A percentile compares a stretch with the other conserved stretches of the same genome.
These are phyloP conservation scores for Bonnemaisonia californica DNA, from an alignment of 31 red algal genomes.

Conservation along the genomic window DNA sequence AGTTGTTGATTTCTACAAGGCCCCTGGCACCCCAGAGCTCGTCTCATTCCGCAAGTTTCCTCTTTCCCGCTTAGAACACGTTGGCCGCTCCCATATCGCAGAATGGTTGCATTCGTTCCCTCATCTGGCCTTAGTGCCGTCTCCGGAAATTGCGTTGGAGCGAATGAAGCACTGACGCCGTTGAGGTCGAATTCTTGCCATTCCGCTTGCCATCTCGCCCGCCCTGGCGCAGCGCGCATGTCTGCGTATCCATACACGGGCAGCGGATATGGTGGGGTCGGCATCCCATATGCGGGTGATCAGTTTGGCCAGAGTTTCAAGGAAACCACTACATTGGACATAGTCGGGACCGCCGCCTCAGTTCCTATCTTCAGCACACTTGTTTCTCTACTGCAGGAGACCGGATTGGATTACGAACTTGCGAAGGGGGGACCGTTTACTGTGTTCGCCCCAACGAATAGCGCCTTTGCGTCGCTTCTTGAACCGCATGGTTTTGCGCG, in stretches of 20 bases:
- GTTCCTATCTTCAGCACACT: constrained; percentile 67
- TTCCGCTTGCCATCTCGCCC: neutral
- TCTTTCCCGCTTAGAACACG: neutral
- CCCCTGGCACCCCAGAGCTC: neutral
- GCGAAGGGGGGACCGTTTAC: constrained; percentile 75
- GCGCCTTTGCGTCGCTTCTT: constrained; percentile 62
- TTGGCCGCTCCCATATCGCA: neutral
- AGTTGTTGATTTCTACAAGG: too few species aligned
- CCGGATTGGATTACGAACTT: constrained; percentile 68
- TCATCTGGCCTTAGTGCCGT: constrained; percentile 16
- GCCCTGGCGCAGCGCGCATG: constrained; percentile 33
- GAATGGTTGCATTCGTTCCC: constrained; percentile 60
- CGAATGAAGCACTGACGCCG: constrained; percentile 3
- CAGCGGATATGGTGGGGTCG: constrained; percentile 72
- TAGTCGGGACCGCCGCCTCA: constrained; percentile 62
- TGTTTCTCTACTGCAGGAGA: constrained; percentile 53
- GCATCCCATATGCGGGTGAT: constrained; percentile 58
- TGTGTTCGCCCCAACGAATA: constrained; percentile 71
- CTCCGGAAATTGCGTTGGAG: constrained; percentile 15
- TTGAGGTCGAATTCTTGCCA: neutral
- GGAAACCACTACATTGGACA: constrained; percentile 32
- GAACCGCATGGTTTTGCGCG: constrained; percentile 60
- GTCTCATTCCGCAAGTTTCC: neutral
- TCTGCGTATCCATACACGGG: constrained; percentile 71
- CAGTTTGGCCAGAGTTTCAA: constrained; percentile 48